Conservation (phyloP, 495 filamentous ascomycete species). For the Beverwykella pulmonaria region DNA sequence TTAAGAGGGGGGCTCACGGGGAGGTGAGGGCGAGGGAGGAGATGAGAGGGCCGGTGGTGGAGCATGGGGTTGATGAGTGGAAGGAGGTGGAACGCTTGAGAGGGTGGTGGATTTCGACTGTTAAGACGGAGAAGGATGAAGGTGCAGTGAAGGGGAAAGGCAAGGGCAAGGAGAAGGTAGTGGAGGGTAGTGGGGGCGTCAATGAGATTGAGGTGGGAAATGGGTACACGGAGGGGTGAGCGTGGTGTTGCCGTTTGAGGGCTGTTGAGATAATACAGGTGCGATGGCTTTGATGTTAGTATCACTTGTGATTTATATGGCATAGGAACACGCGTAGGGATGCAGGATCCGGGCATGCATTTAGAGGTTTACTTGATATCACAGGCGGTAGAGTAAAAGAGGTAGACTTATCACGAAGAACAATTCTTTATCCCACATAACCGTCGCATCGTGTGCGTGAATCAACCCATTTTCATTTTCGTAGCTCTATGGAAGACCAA, state of each 20-base stretch:
- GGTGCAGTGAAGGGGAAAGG: slow-evolving; percentile 30
- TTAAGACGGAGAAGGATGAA: slow-evolving; percentile 32
- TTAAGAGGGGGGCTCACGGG: slow-evolving; percentile 41
- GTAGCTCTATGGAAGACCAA: not conserved
- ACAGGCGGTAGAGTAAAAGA: not conserved
- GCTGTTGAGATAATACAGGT: not conserved
- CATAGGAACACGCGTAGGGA: not conserved
- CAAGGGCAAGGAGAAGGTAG: slow-evolving; percentile 34
- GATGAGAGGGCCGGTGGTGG: slow-evolving; percentile 65
- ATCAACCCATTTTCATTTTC: slow-evolving; percentile 1
- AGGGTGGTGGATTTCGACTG: slow-evolving; percentile 51
- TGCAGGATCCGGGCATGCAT: not conserved
- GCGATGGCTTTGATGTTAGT: not conserved
- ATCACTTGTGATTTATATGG: not conserved
- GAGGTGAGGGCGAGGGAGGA: slow-evolving; percentile 49
- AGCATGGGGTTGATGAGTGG: slow-evolving; percentile 62
- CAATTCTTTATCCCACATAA: too few relatives aligned
- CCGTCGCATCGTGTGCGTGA: not conserved
- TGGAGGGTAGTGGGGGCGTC: too few relatives aligned
- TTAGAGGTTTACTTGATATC: not conserved
- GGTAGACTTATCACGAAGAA: not conserved
- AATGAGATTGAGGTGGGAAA: slow-evolving; percentile 22
- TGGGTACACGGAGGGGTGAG: not conserved
- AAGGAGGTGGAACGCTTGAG: slow-evolving; percentile 58
- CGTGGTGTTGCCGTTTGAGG: not conserved